A percentile compares a stretch with the other conserved stretches of the same genome.
Evolutionary conservation across 2,329 filamentous ascomycete species (phyloP).

Genomic region (Zalaria obscura): DNA sequence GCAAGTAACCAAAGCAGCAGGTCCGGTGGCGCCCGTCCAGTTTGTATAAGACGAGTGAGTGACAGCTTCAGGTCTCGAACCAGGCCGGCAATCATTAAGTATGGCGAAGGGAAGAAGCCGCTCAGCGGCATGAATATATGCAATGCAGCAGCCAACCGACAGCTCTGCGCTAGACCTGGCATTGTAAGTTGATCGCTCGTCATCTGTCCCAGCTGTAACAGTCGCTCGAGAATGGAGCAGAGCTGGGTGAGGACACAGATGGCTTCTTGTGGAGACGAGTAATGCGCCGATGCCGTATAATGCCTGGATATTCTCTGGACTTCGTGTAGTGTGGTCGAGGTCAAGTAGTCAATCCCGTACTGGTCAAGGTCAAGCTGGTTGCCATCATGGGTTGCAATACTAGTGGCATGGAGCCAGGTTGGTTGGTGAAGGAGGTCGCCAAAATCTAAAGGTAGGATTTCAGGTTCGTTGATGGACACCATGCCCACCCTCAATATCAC

Average conservation of each 20-base stretch:
- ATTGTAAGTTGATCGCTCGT: neutral
- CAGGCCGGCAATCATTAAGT: neutral
- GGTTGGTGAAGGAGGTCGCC: neutral
- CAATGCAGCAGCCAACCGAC: conserved; percentile 1
- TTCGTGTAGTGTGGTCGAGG: neutral
- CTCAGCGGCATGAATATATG: conserved; percentile 1
- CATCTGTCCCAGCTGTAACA: neutral
- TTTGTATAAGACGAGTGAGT: neutral
- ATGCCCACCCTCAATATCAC: neutral
- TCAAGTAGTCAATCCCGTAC: neutral
- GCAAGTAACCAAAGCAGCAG: neutral
- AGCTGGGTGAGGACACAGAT: neutral
- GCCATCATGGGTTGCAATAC: neutral
- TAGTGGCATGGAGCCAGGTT: neutral
- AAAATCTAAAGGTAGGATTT: neutral
- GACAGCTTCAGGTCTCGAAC: neutral
- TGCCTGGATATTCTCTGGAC: neutral
- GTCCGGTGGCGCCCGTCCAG: neutral
- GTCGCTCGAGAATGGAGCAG: neutral
- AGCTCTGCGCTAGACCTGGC: neutral
- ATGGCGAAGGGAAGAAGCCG: conserved; percentile 1
- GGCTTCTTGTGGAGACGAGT: neutral
- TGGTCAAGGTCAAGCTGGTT: neutral
- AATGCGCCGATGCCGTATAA: neutral
- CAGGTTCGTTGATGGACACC: conserved; percentile 1